phyloP scores from a whole-genome alignment of 2,329 filamentous ascomycete genomes.

The Rutstroemia sp. region DNA sequence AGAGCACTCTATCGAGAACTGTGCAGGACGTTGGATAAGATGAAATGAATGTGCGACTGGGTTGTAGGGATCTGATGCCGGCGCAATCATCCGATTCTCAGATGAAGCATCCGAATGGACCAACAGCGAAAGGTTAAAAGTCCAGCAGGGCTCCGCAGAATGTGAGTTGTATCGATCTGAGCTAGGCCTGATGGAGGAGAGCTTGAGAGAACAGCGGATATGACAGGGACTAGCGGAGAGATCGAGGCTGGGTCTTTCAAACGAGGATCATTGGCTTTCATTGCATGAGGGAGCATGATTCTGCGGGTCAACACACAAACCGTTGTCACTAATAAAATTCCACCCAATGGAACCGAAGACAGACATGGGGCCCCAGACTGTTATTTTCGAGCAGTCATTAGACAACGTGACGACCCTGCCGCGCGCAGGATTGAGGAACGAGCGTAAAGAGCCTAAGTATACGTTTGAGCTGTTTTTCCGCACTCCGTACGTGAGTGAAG shows the following conservation, averaged over 20 bases:
- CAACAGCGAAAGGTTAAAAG: slow-evolving; percentile 16
- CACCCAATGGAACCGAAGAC: slow-evolving; percentile 5
- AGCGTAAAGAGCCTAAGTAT: neutral
- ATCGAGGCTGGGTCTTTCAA: slow-evolving; percentile 23
- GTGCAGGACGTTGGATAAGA: slow-evolving; percentile 25
- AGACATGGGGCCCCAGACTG: slow-evolving; percentile 3
- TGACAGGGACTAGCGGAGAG: slow-evolving; percentile 23
- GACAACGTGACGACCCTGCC: slow-evolving; percentile 9
- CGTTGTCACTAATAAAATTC: slow-evolving; percentile 9
- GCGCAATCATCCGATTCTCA: slow-evolving; percentile 29
- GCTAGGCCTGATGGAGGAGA: slow-evolving; percentile 22
- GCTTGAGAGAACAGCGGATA: slow-evolving; percentile 11
- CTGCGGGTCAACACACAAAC: slow-evolving; percentile 13
- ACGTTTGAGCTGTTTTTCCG: neutral
- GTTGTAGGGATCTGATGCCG: slow-evolving; percentile 21
- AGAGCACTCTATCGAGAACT: slow-evolving; percentile 24
- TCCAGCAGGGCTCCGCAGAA: slow-evolving; percentile 17
- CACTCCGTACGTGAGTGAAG: neutral
- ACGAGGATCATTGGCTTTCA: slow-evolving; percentile 22
- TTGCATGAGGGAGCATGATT: slow-evolving; percentile 15
- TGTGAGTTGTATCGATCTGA: slow-evolving; percentile 26
- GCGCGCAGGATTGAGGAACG: neutral
- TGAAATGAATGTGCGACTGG: slow-evolving; percentile 25
- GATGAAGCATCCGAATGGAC: slow-evolving; percentile 23
- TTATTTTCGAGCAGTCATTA: slow-evolving; percentile 4